Conservation (phyloP, 768 basidiomycete species). For the Grammothele lineata region DNA sequence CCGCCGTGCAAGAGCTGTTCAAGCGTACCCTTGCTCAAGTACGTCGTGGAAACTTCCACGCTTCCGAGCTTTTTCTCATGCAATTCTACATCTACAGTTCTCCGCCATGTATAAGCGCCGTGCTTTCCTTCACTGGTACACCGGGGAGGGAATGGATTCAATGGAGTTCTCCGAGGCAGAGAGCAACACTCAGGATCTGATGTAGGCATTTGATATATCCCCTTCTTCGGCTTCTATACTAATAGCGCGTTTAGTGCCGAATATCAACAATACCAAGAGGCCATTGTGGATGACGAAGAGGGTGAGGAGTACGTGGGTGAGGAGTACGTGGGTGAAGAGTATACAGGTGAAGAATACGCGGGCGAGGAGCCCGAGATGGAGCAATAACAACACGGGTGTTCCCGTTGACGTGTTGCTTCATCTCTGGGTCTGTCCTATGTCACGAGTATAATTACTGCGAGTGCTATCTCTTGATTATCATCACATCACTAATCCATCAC, state of each 20-base stretch:
- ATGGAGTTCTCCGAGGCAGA: constrained; percentile 88
- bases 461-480: no score
- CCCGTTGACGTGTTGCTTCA: no score
- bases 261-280: constrained; percentile 84
- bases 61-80: background rate
- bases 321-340: constrained; percentile 20
- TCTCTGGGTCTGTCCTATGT: no score
- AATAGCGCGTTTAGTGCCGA: constrained; percentile 54
- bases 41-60: constrained; percentile 12
- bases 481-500: no score
- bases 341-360: constrained; percentile 15
- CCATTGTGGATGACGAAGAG: constrained; percentile 41
- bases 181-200: constrained; percentile 74
- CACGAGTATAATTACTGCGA: no score
- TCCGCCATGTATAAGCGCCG: constrained; percentile 75
- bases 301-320: constrained; percentile 27
- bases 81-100: constrained; percentile 45
- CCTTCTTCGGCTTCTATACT: constrained; percentile 9
- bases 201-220: constrained; percentile 45
- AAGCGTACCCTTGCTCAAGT: constrained; percentile 65
- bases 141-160: constrained; percentile 86
- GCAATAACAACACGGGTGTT: background rate
- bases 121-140: constrained; percentile 91
- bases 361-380: background rate
- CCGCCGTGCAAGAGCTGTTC: constrained; percentile 83